These are phyloP conservation scores for Crithidia mellificae DNA, from an alignment of 208 protist genomes.

Conservation along the genomic window DNA sequence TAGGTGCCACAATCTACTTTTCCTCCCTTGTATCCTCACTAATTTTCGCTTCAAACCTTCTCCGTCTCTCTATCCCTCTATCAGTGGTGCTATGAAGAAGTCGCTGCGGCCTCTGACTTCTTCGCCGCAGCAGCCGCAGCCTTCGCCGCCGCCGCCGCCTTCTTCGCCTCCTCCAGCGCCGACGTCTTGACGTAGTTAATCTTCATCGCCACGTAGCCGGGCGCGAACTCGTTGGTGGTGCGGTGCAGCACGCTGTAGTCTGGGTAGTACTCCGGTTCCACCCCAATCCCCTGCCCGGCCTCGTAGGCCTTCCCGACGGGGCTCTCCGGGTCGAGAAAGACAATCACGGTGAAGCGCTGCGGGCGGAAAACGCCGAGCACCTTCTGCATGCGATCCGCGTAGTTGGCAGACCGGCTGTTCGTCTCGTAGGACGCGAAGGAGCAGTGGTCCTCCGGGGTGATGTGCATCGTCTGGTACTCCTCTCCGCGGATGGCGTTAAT, in stretches of 20 bases:
- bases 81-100: constrained; percentile 2
- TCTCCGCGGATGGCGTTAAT: constrained; percentile 89
- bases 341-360: constrained; percentile 86
- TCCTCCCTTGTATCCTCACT: too few relatives aligned
- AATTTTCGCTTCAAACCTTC: too few relatives aligned
- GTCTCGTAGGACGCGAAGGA: constrained; percentile 95
- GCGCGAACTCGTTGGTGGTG: constrained; percentile 81
- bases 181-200: constrained; percentile 72
- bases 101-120: background rate
- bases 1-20: too few relatives aligned
- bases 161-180: constrained; percentile 27
- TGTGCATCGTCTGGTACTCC: constrained; percentile 95
- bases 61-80: too few relatives aligned
- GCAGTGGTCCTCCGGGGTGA: constrained; percentile 94
- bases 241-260: constrained; percentile 74
- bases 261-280: constrained; percentile 76
- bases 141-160: constrained; percentile 3
- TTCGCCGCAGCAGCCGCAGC: background rate
- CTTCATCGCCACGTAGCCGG: constrained; percentile 83
- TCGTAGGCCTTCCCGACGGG: constrained; percentile 72
- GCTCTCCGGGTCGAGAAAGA: constrained; percentile 83
- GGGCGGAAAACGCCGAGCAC: constrained; percentile 78
- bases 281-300: constrained; percentile 55
- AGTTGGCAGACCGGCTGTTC: constrained; percentile 75
- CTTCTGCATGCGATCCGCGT: constrained; percentile 56